phyloP scores from a whole-genome alignment of 2,329 filamentous ascomycete genomes.

The Aureobasidium sp. region DNA sequence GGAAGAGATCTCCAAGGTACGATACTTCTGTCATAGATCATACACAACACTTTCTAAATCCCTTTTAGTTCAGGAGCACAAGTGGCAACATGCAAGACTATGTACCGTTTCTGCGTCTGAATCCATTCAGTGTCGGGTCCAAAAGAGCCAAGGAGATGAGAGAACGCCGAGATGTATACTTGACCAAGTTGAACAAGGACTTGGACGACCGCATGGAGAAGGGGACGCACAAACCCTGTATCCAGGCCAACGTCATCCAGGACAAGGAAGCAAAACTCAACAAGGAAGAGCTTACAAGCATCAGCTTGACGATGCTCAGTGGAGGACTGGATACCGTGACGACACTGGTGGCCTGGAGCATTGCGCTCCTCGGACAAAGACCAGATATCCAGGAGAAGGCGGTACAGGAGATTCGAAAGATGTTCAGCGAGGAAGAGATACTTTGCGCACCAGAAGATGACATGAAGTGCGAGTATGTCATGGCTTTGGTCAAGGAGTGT shows the following conservation, averaged over 20 bases:
- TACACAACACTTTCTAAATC: neutral
- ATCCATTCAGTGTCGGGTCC: constrained; percentile 53
- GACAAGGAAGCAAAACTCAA: constrained; percentile 56
- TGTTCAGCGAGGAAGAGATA: constrained; percentile 45
- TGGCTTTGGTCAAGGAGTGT: constrained; percentile 55
- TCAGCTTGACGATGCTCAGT: constrained; percentile 60
- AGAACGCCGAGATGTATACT: constrained; percentile 51
- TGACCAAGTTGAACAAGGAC: constrained; percentile 49
- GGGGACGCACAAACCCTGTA: constrained; percentile 55
- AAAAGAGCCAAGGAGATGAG: constrained; percentile 53
- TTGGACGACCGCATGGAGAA: constrained; percentile 54
- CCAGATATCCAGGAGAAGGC: constrained; percentile 57
- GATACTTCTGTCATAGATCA: neutral
- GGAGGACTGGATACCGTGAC: constrained; percentile 61
- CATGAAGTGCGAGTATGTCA: constrained; percentile 55
- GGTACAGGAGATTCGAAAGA: constrained; percentile 46
- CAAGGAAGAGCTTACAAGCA: constrained; percentile 55
- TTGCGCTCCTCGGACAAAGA: constrained; percentile 51
- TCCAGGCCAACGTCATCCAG: constrained; percentile 58
- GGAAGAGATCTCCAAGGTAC: constrained; percentile 46
- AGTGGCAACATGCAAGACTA: constrained; percentile 56
- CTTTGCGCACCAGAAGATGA: constrained; percentile 55
- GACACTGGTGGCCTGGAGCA: constrained; percentile 57
- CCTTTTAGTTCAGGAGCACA: constrained; percentile 45
- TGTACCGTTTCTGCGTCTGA: constrained; percentile 50